Conservation (phyloP, 345 rosid species). For the Eucalyptus sp. region DNA sequence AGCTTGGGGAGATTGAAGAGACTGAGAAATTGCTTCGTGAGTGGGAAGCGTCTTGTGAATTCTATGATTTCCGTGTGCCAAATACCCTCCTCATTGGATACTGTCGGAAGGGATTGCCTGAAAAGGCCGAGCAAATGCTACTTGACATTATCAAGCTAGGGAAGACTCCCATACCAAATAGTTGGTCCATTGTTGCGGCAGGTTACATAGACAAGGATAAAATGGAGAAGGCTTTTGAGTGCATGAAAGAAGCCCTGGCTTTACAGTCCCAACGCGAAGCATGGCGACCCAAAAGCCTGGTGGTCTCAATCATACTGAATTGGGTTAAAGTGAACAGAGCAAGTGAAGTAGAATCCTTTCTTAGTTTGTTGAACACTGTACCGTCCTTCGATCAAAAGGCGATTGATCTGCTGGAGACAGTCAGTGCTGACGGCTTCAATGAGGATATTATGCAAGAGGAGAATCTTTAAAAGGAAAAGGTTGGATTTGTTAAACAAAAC, state of each 20-base stretch:
- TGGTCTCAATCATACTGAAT: background rate
- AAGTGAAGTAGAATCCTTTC: background rate
- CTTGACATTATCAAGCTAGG: constrained; percentile 32
- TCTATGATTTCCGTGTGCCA: constrained; percentile 46
- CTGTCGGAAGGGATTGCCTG: constrained; percentile 14
- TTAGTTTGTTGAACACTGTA: background rate
- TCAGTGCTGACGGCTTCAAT: background rate
- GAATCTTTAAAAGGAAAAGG: background rate
- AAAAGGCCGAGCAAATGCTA: constrained; percentile 52
- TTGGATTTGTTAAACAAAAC: background rate
- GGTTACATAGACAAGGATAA: constrained; percentile 26
- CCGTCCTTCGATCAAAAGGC: background rate
- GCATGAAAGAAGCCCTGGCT: constrained; percentile 41
- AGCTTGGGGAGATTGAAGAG: constrained; percentile 48
- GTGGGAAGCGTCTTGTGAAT: constrained; percentile 56
- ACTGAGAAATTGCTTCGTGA: constrained; percentile 44
- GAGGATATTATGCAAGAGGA: background rate
- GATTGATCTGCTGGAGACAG: background rate
- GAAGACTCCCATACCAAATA: constrained; percentile 30
- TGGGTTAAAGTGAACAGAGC: background rate
- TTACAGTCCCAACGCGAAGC: constrained; percentile 16
- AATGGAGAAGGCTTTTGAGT: constrained; percentile 30
- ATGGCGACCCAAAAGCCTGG: constrained; percentile 33
- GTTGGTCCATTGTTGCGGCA: constrained; percentile 51
- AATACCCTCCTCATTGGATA: constrained; percentile 27